Evolutionary conservation across 2,329 filamentous ascomycete genomes (phyloP).

Genomic region (Sporothrix inflata): DNA sequence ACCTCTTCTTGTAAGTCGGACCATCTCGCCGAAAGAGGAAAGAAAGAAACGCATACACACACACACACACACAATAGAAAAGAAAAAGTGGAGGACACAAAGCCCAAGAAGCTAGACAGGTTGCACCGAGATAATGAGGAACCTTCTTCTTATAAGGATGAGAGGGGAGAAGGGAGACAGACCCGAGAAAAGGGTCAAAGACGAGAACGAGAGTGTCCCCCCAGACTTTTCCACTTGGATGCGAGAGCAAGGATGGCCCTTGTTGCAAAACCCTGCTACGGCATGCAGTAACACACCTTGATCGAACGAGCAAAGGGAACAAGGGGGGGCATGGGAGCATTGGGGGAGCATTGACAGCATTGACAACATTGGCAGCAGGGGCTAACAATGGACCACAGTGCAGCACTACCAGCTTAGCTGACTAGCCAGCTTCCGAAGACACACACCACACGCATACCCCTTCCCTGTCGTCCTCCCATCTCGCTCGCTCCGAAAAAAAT

Average conservation of each 20-base stretch:
- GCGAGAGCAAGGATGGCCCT: conserved; percentile 21
- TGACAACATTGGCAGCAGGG: not conserved
- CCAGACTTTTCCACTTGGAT: not conserved
- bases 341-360: not conserved
- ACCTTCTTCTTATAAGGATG: not conserved
- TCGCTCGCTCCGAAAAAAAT: conserved; percentile 46
- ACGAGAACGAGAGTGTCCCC: not conserved
- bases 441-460: not conserved
- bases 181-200: not conserved
- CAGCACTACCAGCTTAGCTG: conserved; percentile 1
- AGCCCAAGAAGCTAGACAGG: not conserved
- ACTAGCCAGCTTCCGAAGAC: conserved; percentile 8
- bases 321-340: not conserved
- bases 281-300: conserved; percentile 19
- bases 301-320: not conserved
- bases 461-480: no score
- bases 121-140: not conserved
- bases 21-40: conserved; percentile 5
- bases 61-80: no score
- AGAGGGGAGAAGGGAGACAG: not conserved
- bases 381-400: conserved; percentile 15
- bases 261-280: conserved; percentile 9
- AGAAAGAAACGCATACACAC: not conserved
- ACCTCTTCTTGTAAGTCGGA: not conserved
- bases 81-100: conserved; percentile 13